Base-by-base conservation (phyloP, 2,329 filamentous ascomycete species). In the Aspergillus vadensis region DNA sequence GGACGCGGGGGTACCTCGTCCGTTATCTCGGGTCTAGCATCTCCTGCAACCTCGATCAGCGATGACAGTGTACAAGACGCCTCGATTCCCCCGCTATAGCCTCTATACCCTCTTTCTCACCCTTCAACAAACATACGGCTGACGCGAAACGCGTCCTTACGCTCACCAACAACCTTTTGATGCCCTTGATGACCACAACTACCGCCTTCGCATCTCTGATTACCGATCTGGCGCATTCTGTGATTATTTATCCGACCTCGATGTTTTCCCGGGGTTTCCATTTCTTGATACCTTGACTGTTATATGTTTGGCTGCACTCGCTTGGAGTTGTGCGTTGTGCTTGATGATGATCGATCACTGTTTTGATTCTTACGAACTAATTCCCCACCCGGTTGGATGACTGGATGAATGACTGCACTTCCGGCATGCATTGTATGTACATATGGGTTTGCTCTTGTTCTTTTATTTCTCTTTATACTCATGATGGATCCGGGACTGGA, bases 11-110 rank as follows among this genome's bases (percentile, higher is more conserved):
- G 69, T 17, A 72, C 72, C 0, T 75, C 74, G 2, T 77, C 75
- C 17, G 73, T 75, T 4, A 70, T 77, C 6, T 76, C 75, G 5
- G 75, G 76, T 0, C 62, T 77, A 5, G 75, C 71, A 4, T 77
- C 70, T 8, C 76, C 75, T 2, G 75, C 74, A 19, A 76, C 75
- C 4, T 75, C 74, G 14, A 59, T 72, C 55, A 74, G 73, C 61
- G 72, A 72, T 12, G 67, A 71, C 36, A 72, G 73, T 43, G 62
- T 72, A 15, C 65, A 68, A n/a, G 73, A 75, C 21, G 41, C 27
- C 9, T 51, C 62, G 6, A 58, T 63, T 15, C 63, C 57, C 15
- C 50, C 56, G 12, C 58, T 65, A 19, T 63, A 58, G 19, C 47
- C 52, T 52, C 27, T 47, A 43, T 30, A 23, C 27, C 41, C 21